Percentiles rank a stretch among this genome's conserved stretches.
These are phyloP conservation scores for Phytophthora niederhauseri DNA, from an alignment of 352 stramenopile genomes.

Conservation along the genomic window DNA sequence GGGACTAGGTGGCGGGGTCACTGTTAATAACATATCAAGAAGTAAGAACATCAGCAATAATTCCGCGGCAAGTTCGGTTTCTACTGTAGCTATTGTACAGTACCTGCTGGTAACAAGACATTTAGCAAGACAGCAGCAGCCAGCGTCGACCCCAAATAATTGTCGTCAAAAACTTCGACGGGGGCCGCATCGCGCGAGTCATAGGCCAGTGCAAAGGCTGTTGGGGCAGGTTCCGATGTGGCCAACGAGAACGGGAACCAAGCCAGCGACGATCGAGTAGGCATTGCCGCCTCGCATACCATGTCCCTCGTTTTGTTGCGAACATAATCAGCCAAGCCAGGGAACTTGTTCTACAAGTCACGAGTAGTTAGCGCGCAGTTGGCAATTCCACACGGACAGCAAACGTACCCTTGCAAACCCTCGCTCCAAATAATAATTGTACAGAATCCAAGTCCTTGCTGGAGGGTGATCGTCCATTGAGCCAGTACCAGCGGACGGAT, in stretches of 20 bases:
- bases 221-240: conserved; percentile 1
- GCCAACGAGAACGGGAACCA: conserved; percentile 19
- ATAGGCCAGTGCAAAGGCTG: conserved; percentile 50
- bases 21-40: conserved; percentile 29
- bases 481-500: not conserved
- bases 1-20: conserved; percentile 68
- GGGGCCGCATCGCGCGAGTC: conserved; percentile 44
- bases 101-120: conserved; percentile 75
- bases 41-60: conserved; percentile 11
- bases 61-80: not conserved
- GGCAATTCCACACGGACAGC: not conserved
- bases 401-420: conserved; percentile 69
- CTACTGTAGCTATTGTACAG: no score
- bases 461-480: conserved; percentile 7
- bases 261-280: conserved; percentile 4
- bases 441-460: conserved; percentile 51
- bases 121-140: conserved; percentile 72
- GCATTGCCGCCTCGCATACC: conserved; percentile 46
- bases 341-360: conserved; percentile 68
- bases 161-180: conserved; percentile 53
- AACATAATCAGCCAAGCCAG: conserved; percentile 69
- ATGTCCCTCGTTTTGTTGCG: conserved; percentile 81
- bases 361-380: conserved; percentile 18
- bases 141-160: conserved; percentile 61
- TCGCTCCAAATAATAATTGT: conserved; percentile 83